Evolutionary conservation across 805 yeast species (phyloP).

Genomic region (Candida maltosa): DNA sequence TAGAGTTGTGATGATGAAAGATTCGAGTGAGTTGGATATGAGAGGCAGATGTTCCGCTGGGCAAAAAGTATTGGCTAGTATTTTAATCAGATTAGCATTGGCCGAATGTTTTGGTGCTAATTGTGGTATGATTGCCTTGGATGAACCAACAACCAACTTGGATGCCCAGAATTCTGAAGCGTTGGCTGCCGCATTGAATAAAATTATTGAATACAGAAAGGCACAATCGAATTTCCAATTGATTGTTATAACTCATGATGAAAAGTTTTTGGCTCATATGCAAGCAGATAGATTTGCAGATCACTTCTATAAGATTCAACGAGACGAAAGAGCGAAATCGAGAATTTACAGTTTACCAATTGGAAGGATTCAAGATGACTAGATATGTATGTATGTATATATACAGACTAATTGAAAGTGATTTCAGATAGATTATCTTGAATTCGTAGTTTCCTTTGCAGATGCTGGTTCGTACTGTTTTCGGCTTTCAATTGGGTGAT

Average conservation of each 20-base stretch:
- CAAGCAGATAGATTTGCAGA: conserved; percentile 83
- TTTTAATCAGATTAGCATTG: conserved; percentile 83
- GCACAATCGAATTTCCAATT: conserved; percentile 87
- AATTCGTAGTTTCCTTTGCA: not conserved
- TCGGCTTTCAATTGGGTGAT: conserved; percentile 20
- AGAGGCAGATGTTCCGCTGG: conserved; percentile 98
- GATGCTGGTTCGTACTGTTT: not conserved
- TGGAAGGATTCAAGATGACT: conserved; percentile 31
- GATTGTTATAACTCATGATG: conserved; percentile 96
- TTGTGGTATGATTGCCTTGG: conserved; percentile 94
- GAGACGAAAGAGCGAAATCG: conserved; percentile 81
- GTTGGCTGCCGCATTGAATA: conserved; percentile 74
- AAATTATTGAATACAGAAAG: conserved; percentile 70
- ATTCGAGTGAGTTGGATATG: conserved; percentile 92
- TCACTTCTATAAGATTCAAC: conserved; percentile 74
- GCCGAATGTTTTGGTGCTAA: conserved; percentile 94
- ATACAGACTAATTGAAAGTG: too few relatives aligned
- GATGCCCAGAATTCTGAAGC: conserved; percentile 88
- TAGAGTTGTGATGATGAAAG: conserved; percentile 92
- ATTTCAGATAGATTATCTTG: not conserved
- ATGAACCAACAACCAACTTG: conserved; percentile 95
- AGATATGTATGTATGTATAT: not conserved
- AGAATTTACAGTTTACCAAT: conserved; percentile 55
- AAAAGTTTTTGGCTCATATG: conserved; percentile 80
- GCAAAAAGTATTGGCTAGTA: conserved; percentile 90